A percentile compares a stretch with the other conserved stretches of the same genome.
phyloP scores from a whole-genome alignment of 176 grass and related monocot genomes.

The Secale cereale region DNA sequence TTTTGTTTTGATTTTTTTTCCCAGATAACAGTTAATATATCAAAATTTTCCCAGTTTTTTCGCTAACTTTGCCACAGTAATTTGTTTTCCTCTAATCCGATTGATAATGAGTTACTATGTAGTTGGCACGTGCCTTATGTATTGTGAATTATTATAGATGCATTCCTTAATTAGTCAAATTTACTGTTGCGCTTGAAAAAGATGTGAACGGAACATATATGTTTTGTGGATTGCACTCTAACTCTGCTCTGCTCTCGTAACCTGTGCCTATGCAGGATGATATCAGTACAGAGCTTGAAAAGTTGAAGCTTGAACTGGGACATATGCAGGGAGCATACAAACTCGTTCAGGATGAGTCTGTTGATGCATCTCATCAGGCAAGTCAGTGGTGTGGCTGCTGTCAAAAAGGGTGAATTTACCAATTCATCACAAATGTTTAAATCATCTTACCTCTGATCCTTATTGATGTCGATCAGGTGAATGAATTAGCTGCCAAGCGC shows the following conservation, averaged over 20 bases:
- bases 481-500: slow-evolving; percentile 34
- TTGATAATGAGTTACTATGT: not conserved
- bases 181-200: not conserved
- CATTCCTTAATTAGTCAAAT: not conserved
- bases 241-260: not conserved
- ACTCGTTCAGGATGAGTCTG: slow-evolving; percentile 31
- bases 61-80: not conserved
- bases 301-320: slow-evolving; percentile 33
- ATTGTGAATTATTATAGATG: not conserved
- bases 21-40: not conserved
- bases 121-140: not conserved
- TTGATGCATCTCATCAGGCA: slow-evolving; percentile 40
- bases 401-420: not conserved
- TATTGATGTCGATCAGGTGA: slow-evolving; percentile 32
- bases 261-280: slow-evolving; percentile 22
- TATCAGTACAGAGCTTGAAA: slow-evolving; percentile 48
- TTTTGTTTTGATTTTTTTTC: not conserved
- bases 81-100: not conserved
- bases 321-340: slow-evolving; percentile 24
- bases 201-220: not conserved
- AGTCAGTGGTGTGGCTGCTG: slow-evolving; percentile 6
- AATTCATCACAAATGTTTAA: not conserved
- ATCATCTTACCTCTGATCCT: slow-evolving; percentile 18
- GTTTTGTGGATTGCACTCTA: not conserved
- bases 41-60: not conserved